A percentile compares a stretch with the other conserved stretches of the same genome.
These are phyloP conservation scores for Phytophthora megakarya DNA, from an alignment of 352 stramenopile species.

Conservation along the genomic window DNA sequence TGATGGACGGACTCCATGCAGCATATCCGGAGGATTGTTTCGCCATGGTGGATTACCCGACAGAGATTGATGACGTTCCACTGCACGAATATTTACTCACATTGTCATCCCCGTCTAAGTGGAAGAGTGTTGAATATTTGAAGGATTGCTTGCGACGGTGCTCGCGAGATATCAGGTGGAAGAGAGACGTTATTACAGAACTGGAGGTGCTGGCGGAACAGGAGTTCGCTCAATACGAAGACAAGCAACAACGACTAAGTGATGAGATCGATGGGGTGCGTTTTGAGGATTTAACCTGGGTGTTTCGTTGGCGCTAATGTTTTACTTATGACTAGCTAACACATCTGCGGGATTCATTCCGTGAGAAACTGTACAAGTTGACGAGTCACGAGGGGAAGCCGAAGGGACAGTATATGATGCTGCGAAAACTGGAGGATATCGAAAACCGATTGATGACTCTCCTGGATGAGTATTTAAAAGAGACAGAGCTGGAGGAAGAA, in stretches of 20 bases:
- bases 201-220: slow-evolving; percentile 73
- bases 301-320: no score
- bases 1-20: slow-evolving; percentile 54
- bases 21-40: slow-evolving; percentile 65
- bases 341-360: slow-evolving; percentile 71
- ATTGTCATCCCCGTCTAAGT: slow-evolving; percentile 64
- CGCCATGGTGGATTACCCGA: slow-evolving; percentile 78
- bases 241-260: slow-evolving; percentile 55
- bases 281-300: neutral
- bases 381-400: slow-evolving; percentile 26
- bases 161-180: slow-evolving; percentile 83
- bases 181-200: slow-evolving; percentile 67
- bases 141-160: slow-evolving; percentile 77
- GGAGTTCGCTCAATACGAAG: slow-evolving; percentile 54
- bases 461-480: slow-evolving; percentile 62
- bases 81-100: slow-evolving; percentile 70
- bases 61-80: slow-evolving; percentile 55
- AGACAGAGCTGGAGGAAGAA: slow-evolving; percentile 56
- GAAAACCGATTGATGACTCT: slow-evolving; percentile 68
- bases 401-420: slow-evolving; percentile 51
- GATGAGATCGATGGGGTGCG: slow-evolving; percentile 78
- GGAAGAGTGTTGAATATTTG: slow-evolving; percentile 83
- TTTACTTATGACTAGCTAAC: slow-evolving; percentile 42
- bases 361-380: slow-evolving; percentile 53
- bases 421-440: slow-evolving; percentile 83